phyloP scores from a whole-genome alignment of 176 grass and related monocot species.

The Musa schizocarpa region DNA sequence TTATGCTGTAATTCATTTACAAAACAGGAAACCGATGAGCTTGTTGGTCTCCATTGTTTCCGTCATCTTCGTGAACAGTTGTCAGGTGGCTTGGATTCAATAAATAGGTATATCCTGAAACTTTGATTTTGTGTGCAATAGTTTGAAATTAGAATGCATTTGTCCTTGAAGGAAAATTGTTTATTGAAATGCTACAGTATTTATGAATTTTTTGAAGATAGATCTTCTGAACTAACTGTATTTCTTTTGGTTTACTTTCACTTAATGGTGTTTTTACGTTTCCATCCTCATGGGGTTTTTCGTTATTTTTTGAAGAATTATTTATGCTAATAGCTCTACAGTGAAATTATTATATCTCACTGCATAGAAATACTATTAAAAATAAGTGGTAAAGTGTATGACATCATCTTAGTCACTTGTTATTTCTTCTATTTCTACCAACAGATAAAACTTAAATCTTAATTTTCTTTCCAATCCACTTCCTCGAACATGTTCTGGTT shows the following conservation, averaged over 20 bases:
- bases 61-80: constrained; percentile 90
- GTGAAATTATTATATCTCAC: too few relatives aligned
- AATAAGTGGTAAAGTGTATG: too few relatives aligned
- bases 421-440: too few relatives aligned
- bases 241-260: background rate
- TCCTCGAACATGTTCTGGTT: too few relatives aligned
- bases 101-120: constrained; percentile 51
- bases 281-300: background rate
- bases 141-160: background rate
- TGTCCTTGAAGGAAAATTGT: background rate
- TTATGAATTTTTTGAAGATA: background rate
- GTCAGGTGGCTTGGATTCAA: constrained; percentile 69
- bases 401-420: too few relatives aligned
- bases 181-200: background rate
- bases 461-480: too few relatives aligned
- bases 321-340: too few relatives aligned
- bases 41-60: constrained; percentile 94
- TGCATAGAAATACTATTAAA: too few relatives aligned
- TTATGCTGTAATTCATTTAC: background rate
- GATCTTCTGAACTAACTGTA: background rate
- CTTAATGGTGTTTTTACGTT: background rate
- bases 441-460: too few relatives aligned
- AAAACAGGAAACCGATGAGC: constrained; percentile 86
- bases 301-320: too few relatives aligned
- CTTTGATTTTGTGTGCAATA: background rate